These are phyloP conservation scores for Verbascum thapsus DNA, from an alignment of 257 asterid species.

Conservation along the genomic window DNA sequence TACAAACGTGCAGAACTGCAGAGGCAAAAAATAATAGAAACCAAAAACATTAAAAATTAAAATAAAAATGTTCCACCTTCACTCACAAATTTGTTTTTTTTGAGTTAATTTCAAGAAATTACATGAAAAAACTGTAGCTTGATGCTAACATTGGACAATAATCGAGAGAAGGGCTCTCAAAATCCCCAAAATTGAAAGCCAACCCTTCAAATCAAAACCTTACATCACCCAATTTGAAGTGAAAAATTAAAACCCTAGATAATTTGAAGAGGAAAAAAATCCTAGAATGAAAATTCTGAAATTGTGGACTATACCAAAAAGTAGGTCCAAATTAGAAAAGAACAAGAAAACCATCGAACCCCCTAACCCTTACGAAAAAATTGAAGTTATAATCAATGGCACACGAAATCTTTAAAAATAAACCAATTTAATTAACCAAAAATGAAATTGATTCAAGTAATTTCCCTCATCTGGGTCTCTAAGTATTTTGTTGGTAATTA, in stretches of 20 bases:
- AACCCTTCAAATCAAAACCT: slow-evolving; percentile 37
- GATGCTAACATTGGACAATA: background rate
- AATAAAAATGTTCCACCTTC: slow-evolving; percentile 15
- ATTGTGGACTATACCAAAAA: slow-evolving; percentile 21
- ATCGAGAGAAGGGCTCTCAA: slow-evolving; percentile 27
- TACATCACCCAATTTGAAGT: slow-evolving; percentile 29
- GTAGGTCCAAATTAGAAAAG: slow-evolving; percentile 36
- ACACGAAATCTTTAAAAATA: slow-evolving; percentile 33
- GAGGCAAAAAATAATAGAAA: too few species aligned
- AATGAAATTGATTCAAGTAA: slow-evolving; percentile 22
- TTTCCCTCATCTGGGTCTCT: slow-evolving; percentile 20
- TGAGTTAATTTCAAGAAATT: slow-evolving; percentile 23
- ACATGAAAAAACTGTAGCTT: slow-evolving; percentile 42
- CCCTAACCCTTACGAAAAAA: slow-evolving; percentile 28
- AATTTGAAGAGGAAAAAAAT: slow-evolving; percentile 21
- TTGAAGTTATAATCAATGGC: slow-evolving; percentile 45
- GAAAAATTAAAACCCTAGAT: too few species aligned
- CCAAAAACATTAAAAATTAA: too few species aligned
- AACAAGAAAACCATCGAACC: slow-evolving; percentile 6
- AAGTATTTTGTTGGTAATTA: slow-evolving; percentile 10
- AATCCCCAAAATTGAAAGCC: slow-evolving; percentile 31
- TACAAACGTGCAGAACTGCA: too few species aligned
- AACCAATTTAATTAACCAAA: slow-evolving; percentile 23
- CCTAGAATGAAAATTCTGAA: slow-evolving; percentile 25
- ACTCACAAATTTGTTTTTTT: slow-evolving; percentile 7